Percentiles rank a stretch among this genome's conserved stretches.
Evolutionary conservation across 2,329 filamentous ascomycete genomes (phyloP).

Genomic region (Aspergillus felis): DNA sequence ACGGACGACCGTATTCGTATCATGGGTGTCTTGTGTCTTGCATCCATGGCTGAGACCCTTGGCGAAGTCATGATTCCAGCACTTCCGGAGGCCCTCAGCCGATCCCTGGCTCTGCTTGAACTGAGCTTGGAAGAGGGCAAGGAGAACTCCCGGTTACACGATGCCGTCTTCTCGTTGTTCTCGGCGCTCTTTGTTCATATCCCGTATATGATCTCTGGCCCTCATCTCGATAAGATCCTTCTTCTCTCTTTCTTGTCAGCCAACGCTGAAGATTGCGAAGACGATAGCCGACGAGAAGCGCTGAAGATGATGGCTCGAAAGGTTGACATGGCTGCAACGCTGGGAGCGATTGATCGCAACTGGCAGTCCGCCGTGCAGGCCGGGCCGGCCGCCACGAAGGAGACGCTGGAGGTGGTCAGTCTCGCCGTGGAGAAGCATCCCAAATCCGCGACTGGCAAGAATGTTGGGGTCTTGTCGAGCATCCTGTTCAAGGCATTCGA

Average conservation of each 20-base stretch:
- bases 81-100: conserved; percentile 70
- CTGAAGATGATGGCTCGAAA: conserved; percentile 71
- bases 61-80: conserved; percentile 82
- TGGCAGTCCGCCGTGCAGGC: conserved; percentile 63
- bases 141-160: conserved; percentile 64
- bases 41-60: conserved; percentile 83
- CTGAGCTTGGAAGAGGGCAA: conserved; percentile 54
- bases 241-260: conserved; percentile 69
- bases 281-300: conserved; percentile 64
- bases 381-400: conserved; percentile 62
- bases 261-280: conserved; percentile 57
- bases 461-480: conserved; percentile 64
- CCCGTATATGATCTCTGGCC: conserved; percentile 80
- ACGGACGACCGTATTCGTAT: conserved; percentile 68
- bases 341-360: conserved; percentile 67
- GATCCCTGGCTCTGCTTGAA: conserved; percentile 67
- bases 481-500: conserved; percentile 54
- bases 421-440: conserved; percentile 70
- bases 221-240: conserved; percentile 69
- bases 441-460: conserved; percentile 75
- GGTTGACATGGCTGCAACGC: conserved; percentile 71
- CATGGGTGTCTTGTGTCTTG: conserved; percentile 82
- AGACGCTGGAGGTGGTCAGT: conserved; percentile 67
- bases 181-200: conserved; percentile 75
- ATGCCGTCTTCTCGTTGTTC: conserved; percentile 76